A percentile compares a stretch with the other conserved stretches of the same genome.
phyloP scores from a whole-genome alignment of 75 land plant species.

The Pinus tabuliformis region DNA sequence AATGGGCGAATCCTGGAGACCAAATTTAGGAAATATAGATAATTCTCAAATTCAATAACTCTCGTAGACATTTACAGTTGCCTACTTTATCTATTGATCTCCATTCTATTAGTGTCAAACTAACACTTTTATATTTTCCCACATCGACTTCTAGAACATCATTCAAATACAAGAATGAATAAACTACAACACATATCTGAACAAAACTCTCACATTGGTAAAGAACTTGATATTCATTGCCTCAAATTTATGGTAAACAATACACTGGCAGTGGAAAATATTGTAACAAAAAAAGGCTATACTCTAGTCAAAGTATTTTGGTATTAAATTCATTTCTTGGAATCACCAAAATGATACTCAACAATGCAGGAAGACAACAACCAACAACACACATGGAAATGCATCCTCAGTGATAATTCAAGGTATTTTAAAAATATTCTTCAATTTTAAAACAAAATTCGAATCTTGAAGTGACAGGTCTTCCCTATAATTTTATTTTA shows the following conservation, averaged over 20 bases:
- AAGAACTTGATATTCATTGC: neutral
- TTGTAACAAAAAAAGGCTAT: neutral
- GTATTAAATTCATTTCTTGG: neutral
- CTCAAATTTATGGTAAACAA: too few relatives aligned
- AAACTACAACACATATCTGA: neutral
- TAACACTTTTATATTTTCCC: neutral
- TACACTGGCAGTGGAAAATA: neutral
- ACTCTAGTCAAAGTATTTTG: neutral
- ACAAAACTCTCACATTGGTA: neutral
- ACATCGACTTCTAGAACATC: neutral
- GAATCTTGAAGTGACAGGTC: constrained; percentile 82
- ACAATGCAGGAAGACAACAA: too few relatives aligned
- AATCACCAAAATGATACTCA: neutral
- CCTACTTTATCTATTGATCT: too few relatives aligned
- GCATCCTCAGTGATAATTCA: constrained; percentile 10
- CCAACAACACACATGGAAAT: neutral
- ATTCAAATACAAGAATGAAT: neutral
- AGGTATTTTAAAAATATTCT: constrained; percentile 76
- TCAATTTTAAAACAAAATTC: constrained; percentile 80
- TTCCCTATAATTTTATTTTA: constrained; percentile 88
- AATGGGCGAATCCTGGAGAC: neutral
- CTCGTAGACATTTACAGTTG: too few relatives aligned
- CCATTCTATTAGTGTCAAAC: too few relatives aligned
- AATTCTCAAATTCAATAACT: neutral
- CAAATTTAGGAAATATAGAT: neutral